Conservation (phyloP, 805 yeast genomes). For the Suhomyces sp. region DNA sequence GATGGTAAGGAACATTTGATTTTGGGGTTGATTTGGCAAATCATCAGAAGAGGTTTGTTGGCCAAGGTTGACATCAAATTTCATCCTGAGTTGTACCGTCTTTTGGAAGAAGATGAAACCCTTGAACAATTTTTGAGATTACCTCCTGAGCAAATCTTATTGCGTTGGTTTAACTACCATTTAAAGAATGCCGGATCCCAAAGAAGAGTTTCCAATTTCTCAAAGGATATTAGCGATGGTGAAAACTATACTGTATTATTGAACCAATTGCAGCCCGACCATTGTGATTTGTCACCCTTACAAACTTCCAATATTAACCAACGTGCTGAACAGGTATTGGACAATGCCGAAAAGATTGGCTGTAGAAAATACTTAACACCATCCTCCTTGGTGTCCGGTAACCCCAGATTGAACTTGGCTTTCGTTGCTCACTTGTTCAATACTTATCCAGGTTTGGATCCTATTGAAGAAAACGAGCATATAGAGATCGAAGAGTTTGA, state of each 20-base stretch:
- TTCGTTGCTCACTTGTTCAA: slow-evolving; percentile 97
- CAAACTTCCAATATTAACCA: slow-evolving; percentile 68
- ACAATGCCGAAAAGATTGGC: slow-evolving; percentile 85
- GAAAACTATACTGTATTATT: slow-evolving; percentile 89
- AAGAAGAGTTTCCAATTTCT: slow-evolving; percentile 82
- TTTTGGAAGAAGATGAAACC: slow-evolving; percentile 94
- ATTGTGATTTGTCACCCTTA: slow-evolving; percentile 80
- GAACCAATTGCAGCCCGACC: slow-evolving; percentile 81
- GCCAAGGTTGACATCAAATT: slow-evolving; percentile 92
- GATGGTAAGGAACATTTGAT: slow-evolving; percentile 93
- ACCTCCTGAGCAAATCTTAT: slow-evolving; percentile 94
- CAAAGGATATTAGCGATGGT: slow-evolving; percentile 88
- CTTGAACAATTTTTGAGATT: slow-evolving; percentile 92
- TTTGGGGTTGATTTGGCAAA: slow-evolving; percentile 93
- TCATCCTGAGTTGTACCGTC: slow-evolving; percentile 94
- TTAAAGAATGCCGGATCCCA: slow-evolving; percentile 88
- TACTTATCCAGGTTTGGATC: slow-evolving; percentile 95
- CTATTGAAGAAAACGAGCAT: slow-evolving; percentile 85
- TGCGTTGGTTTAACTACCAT: slow-evolving; percentile 97
- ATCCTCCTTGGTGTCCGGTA: slow-evolving; percentile 88
- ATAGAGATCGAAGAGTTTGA: slow-evolving; percentile 97
- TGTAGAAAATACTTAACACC: slow-evolving; percentile 96
- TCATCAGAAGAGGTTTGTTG: slow-evolving; percentile 91
- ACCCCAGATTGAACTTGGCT: slow-evolving; percentile 93
- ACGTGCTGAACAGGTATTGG: slow-evolving; percentile 85